These are phyloP conservation scores for Quercus phellos DNA, from an alignment of 331 rosid genomes.

Conservation along the genomic window DNA sequence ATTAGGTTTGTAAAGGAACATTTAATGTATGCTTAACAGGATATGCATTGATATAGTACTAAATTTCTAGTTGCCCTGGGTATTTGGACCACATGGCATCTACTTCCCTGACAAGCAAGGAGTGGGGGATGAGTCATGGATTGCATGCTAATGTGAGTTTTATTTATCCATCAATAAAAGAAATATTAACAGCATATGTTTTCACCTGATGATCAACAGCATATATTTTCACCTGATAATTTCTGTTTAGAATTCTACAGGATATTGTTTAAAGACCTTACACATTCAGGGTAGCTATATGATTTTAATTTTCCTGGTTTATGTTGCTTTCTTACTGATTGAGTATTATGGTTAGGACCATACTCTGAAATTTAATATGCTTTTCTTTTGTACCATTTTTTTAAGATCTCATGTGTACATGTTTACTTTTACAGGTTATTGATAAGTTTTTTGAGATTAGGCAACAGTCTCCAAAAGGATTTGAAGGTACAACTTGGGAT, in stretches of 20 bases:
- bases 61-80: too few relatives aligned
- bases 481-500: slow-evolving; percentile 60
- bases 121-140: not conserved
- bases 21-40: too few relatives aligned
- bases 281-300: not conserved
- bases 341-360: not conserved
- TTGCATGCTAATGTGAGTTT: too few relatives aligned
- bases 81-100: not conserved
- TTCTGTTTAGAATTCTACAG: not conserved
- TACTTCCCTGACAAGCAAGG: not conserved
- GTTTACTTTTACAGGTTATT: slow-evolving; percentile 51
- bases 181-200: too few relatives aligned
- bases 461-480: slow-evolving; percentile 41
- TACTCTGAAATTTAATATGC: slow-evolving; percentile 1
- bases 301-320: not conserved
- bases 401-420: slow-evolving; percentile 20
- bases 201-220: not conserved
- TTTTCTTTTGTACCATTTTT: slow-evolving; percentile 7
- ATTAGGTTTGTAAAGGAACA: too few relatives aligned
- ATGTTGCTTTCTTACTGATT: not conserved
- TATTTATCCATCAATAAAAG: too few relatives aligned
- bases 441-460: slow-evolving; percentile 76
- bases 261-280: not conserved
- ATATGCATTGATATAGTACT: too few relatives aligned
- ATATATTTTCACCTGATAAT: not conserved